Evolutionary conservation across 2,329 filamentous ascomycete genomes (phyloP), one percentile per base, ranked within the genome.

Genomic region (Microsporum ferrugineum): DNA sequence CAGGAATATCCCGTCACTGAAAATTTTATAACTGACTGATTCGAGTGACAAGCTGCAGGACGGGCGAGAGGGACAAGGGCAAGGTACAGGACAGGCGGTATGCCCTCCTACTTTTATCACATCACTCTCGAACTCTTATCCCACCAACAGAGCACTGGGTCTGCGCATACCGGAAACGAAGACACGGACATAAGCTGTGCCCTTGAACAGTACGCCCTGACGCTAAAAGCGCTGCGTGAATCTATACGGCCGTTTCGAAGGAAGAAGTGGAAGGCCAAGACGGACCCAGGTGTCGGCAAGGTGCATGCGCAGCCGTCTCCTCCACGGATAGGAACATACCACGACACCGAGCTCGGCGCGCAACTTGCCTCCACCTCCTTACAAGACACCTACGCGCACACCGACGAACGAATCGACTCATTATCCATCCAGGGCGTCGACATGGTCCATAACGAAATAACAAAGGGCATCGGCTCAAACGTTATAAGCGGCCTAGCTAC

Each of bases 401-500:
- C 74, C 60, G 92, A 97, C 73, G 92, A 89, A 86, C 82, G 94
- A 59, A 90, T 95, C 71, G 88, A 87, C 51, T 79, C 79, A n/a
- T 81, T 97, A 59, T 83, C 81, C 60, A 84, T 96, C 47, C 85
- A 92, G 72, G 89, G 88, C 69, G 85, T 96, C 72, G 88, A 95
- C 72, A 86, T 91, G 80, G 77, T 79, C 59, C 76, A 76, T 64
- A 70, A 78, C 62, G 71, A 75, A 14, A 76, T 78, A 31, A 74
- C 78, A 6, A 76, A 75, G 58, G 67, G 78, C 68, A 71, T 82
- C 73, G 70, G 82, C 73, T 72, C 81, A 71, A 66, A 79, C 71
- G 67, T 79, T 31, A 67, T 76, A 7, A 80, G 84, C 4, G 89
- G 88, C 4, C 83, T 87, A 58, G 86, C 89, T 62, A 95, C 91